Base-by-base conservation (phyloP, 495 filamentous ascomycete genomes). In the Talaromyces wortmannii region DNA sequence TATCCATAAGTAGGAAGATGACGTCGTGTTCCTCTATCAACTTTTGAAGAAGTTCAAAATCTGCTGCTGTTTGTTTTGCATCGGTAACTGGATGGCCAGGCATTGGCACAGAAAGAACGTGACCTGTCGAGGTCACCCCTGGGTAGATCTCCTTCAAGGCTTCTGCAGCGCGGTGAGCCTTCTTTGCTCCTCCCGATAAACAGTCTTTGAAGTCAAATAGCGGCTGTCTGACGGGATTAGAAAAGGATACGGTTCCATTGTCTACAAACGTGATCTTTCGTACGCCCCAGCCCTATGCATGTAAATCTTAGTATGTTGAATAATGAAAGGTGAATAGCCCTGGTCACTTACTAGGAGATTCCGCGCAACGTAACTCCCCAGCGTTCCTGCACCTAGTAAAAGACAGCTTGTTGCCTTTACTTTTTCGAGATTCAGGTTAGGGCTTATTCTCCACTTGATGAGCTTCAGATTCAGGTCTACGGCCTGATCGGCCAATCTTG, bases 371-470 rank as follows among this genome's bases (percentile, higher is more conserved):
- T 97, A 96, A 52, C 89, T 90, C 31, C 94, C 94, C 13, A 98
- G 80, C 2, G 94, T 98, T 18, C 94, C 94, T 11, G 94, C 91
- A 18, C 94, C 94, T n/a, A 98, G 84, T 31, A 98, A 73, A 44
- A 98, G 82, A 63, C 94, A 98, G 60, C 84, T 96, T 6, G 94
- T 92, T 45, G 86, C 79, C 66, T 96, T 97, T 63, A 97, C 89
- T 50, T 79, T 84, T 10, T 95, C 90, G 11, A 98, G 84, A 65
- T 97, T 80, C 18, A 98, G 75, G 45, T 83, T 83, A 6, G 94
- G 94, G 16, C 91, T 89, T 54, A 98, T 89, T 29, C 94, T 84
- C 94, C 94, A 98, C 74, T 96, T 97, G 83, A 98, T 98, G 52
- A 98, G 79, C 71, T 97, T 97, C 56, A 97, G 78, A 63, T 98